A percentile compares a stretch with the other conserved stretches of the same genome.
Conservation (phyloP, 2,329 filamentous ascomycete species). For the Phoma sp. region DNA sequence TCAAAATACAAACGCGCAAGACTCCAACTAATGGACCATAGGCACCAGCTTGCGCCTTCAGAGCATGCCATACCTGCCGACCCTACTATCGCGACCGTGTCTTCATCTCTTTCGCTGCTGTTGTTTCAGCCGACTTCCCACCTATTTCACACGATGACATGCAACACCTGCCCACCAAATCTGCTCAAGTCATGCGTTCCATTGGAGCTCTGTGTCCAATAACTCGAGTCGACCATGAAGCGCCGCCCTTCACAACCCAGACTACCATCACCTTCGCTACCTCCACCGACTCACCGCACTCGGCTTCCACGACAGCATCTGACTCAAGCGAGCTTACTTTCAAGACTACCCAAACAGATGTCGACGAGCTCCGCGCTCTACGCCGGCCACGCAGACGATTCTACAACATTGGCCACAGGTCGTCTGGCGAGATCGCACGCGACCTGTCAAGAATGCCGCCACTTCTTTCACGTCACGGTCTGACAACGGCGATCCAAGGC, state of each 20-base stretch:
- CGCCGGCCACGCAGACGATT: constrained; percentile 35
- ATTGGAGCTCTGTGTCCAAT: constrained; percentile 36
- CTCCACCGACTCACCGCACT: constrained; percentile 21
- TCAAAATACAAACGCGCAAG: neutral
- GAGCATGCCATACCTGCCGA: constrained; percentile 59
- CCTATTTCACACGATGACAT: constrained; percentile 44
- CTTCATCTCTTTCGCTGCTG: constrained; percentile 54
- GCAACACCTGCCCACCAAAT: constrained; percentile 44
- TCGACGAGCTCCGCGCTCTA: constrained; percentile 32
- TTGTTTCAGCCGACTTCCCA: constrained; percentile 48
- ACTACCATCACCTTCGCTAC: constrained; percentile 18
- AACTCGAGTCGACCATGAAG: neutral
- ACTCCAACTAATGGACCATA: neutral
- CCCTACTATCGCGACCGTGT: constrained; percentile 58
- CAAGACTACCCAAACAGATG: constrained; percentile 42
- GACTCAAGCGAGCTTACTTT: constrained; percentile 37
- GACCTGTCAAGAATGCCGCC: constrained; percentile 25
- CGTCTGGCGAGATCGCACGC: constrained; percentile 29
- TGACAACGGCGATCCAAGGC: constrained; percentile 39
- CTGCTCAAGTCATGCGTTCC: constrained; percentile 44
- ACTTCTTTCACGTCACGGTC: constrained; percentile 31
- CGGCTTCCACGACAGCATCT: constrained; percentile 24
- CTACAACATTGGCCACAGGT: constrained; percentile 38
- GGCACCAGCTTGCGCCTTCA: constrained; percentile 49
- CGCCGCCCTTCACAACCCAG: constrained; percentile 14